Conservation (phyloP, 78 protist species). For the Dictyostelium firmibasis region DNA sequence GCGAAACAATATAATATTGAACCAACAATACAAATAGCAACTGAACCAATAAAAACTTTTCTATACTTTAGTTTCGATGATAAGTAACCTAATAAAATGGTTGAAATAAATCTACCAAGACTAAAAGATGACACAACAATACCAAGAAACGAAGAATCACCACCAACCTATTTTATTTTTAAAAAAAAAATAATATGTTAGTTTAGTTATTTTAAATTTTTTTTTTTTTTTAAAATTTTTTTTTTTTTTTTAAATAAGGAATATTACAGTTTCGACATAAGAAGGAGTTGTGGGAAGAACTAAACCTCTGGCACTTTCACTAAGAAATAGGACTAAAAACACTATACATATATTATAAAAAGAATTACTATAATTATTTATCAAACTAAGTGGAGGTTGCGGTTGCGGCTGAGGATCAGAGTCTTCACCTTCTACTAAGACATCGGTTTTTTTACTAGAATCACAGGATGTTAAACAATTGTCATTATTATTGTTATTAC, state of each 20-base stretch:
- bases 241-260: no score
- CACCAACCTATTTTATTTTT: neutral
- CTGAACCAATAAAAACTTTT: slow-evolving; percentile 3
- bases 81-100: neutral
- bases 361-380: neutral
- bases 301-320: slow-evolving; percentile 29
- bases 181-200: neutral
- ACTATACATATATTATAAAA: neutral
- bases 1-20: neutral
- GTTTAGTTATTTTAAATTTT: no score
- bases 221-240: no score
- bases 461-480: neutral
- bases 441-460: neutral
- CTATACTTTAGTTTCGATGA: neutral
- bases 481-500: no score
- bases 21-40: slow-evolving; percentile 13
- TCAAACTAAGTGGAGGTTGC: neutral
- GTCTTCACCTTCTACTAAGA: neutral
- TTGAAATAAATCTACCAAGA: slow-evolving; percentile 30
- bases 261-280: neutral
- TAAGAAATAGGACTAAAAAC: slow-evolving; percentile 2
- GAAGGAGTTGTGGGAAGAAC: slow-evolving; percentile 24
- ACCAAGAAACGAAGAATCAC: slow-evolving; percentile 16
- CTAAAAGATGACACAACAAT: neutral
- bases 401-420: neutral